Evolutionary conservation across 139 green algal genomes (phyloP).

Genomic region (Zygnema cylindricum): DNA sequence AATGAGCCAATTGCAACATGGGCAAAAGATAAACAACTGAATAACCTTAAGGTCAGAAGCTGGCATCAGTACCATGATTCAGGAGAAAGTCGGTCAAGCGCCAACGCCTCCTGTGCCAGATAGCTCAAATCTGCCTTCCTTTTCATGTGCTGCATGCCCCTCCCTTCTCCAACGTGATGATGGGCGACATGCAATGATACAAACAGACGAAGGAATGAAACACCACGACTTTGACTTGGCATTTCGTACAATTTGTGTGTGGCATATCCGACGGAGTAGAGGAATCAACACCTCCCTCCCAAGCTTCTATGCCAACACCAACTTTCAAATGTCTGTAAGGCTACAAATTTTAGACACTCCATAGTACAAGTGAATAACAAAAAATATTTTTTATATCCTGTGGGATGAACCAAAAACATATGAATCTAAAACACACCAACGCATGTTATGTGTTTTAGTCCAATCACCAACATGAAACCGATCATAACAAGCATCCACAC

Average conservation of each 20-base stretch:
- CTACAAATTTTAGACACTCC: no score
- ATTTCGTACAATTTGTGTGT: neutral
- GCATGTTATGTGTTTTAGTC: no score
- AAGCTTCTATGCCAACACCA: neutral
- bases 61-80: slow-evolving; percentile 72
- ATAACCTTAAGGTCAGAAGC: neutral
- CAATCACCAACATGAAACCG: no score
- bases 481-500: no score
- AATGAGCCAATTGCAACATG: neutral
- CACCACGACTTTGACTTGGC: neutral
- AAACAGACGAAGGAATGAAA: no score
- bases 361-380: no score
- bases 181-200: neutral
- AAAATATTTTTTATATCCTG: no score
- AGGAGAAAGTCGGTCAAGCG: slow-evolving; percentile 82
- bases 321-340: no score
- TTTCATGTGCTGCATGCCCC: slow-evolving; percentile 76
- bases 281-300: neutral
- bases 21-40: neutral
- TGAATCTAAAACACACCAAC: no score
- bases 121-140: slow-evolving; percentile 83
- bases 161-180: neutral
- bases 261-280: neutral
- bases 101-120: slow-evolving; percentile 83
- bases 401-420: no score